Evolutionary conservation across 306 rosid genomes (phyloP).

Genomic region (Lagenaria siceraria): DNA sequence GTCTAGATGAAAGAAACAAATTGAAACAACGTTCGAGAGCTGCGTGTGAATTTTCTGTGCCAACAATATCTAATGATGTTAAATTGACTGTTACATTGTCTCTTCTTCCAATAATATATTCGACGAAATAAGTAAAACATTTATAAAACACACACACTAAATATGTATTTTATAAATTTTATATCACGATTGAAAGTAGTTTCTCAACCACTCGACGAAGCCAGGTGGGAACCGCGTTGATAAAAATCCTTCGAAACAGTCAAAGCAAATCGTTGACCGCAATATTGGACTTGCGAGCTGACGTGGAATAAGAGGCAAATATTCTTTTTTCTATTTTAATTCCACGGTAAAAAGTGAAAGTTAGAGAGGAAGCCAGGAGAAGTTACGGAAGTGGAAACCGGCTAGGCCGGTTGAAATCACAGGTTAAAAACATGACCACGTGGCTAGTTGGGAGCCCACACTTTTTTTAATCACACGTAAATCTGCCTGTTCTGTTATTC

Average conservation of each 20-base stretch:
- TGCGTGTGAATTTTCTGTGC: too few relatives aligned
- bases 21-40: too few relatives aligned
- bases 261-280: not conserved
- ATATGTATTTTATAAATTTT: not conserved
- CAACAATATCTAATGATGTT: too few relatives aligned
- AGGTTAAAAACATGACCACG: conserved; percentile 26
- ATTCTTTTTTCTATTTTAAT: not conserved
- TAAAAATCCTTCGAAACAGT: not conserved
- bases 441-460: conserved; percentile 14
- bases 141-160: too few relatives aligned
- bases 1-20: too few relatives aligned
- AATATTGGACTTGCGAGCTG: not conserved
- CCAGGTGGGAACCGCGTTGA: not conserved
- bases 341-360: not conserved
- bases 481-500: not conserved
- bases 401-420: not conserved
- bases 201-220: not conserved
- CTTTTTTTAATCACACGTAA: not conserved
- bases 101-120: too few relatives aligned
- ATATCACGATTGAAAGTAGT: not conserved
- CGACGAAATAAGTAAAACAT: too few relatives aligned
- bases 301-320: not conserved
- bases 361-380: conserved; percentile 6
- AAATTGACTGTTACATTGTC: too few relatives aligned
- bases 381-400: conserved; percentile 15